These are phyloP conservation scores for Penicillium taxi DNA, from an alignment of 495 filamentous ascomycete species.

Conservation along the genomic window DNA sequence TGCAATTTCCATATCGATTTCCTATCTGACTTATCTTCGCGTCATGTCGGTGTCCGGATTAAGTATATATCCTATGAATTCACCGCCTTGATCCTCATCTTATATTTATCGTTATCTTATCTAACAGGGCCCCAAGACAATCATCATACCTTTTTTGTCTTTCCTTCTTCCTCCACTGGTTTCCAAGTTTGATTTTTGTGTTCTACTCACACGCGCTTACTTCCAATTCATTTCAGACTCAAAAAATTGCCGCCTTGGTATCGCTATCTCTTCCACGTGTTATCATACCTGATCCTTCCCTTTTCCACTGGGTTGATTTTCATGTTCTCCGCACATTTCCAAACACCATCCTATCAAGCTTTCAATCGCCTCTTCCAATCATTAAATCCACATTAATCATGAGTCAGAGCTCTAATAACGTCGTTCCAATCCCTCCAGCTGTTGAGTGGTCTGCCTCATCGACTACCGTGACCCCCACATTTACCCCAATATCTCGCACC, in stretches of 20 bases:
- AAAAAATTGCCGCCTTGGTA: no score
- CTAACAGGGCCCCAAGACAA: no score
- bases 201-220: neutral
- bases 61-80: constrained; percentile 1
- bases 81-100: constrained; percentile 20
- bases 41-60: constrained; percentile 20
- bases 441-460: neutral
- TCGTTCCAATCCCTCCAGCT: neutral
- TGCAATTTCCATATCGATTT: constrained; percentile 14
- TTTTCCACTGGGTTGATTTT: no score
- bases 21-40: constrained; percentile 27
- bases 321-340: no score
- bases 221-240: no score
- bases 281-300: no score
- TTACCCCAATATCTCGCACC: neutral
- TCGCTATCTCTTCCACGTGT: no score
- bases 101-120: no score
- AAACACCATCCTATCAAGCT: no score
- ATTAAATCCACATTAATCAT: no score
- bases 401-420: no score
- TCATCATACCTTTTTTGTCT: neutral
- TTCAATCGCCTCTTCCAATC: no score
- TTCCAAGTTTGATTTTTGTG: neutral
- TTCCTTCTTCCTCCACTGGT: neutral
- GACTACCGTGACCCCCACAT: neutral